These are phyloP conservation scores for Metschnikowia orientalis DNA, from an alignment of 805 yeast genomes.

Conservation along the genomic window DNA sequence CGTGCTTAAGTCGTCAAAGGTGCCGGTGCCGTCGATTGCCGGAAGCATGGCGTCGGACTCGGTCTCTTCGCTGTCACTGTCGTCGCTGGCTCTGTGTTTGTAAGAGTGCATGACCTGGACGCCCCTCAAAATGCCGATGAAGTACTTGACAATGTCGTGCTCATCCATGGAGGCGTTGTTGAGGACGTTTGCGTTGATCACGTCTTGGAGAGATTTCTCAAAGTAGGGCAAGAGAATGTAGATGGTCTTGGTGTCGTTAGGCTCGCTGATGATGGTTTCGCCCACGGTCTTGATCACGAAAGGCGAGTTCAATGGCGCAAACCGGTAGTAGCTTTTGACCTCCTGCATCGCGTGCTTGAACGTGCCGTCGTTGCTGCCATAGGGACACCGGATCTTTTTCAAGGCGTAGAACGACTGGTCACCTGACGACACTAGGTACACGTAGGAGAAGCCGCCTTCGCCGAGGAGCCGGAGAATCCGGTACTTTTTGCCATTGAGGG, in stretches of 20 bases:
- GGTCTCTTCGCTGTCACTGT: constrained; percentile 12
- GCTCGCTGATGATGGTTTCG: constrained; percentile 65
- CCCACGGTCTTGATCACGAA: constrained; percentile 67
- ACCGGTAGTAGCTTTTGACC: constrained; percentile 68
- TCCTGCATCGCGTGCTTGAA: constrained; percentile 65
- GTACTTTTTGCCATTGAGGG: constrained; percentile 59
- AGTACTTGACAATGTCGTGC: constrained; percentile 54
- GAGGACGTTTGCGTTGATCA: constrained; percentile 61
- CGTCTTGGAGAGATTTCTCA: constrained; percentile 69
- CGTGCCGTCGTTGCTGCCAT: constrained; percentile 70
- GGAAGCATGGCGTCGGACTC: constrained; percentile 20
- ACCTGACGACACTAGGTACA: constrained; percentile 66
- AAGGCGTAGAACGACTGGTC: constrained; percentile 54
- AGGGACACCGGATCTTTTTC: constrained; percentile 84
- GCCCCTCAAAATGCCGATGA: constrained; percentile 71
- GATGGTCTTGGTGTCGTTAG: constrained; percentile 75
- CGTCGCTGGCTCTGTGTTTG: constrained; percentile 26
- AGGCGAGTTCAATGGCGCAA: constrained; percentile 51
- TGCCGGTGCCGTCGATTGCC: constrained; percentile 25
- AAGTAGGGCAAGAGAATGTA: constrained; percentile 78
- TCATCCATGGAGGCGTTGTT: constrained; percentile 54
- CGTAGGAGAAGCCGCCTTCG: constrained; percentile 88
- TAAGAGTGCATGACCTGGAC: constrained; percentile 70
- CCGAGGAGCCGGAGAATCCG: constrained; percentile 70
- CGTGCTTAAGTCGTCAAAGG: constrained; percentile 25